A percentile compares a stretch with the other conserved stretches of the same genome.
Conservation (phyloP, 345 rosid species). For the Physaria fendleri region DNA sequence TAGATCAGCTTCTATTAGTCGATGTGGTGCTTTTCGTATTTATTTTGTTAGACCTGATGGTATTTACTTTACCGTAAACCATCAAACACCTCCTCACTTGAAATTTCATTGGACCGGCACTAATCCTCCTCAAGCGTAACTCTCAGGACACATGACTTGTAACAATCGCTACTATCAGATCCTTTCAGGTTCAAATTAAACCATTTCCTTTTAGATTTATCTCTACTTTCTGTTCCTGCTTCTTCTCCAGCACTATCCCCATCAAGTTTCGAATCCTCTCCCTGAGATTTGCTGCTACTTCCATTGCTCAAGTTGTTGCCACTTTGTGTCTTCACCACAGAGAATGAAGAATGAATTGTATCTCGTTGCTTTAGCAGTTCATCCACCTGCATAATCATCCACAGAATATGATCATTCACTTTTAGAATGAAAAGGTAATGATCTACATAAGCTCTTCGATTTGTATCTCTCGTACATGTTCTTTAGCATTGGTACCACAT, state of each 20-base stretch:
- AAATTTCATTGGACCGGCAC: too few relatives aligned
- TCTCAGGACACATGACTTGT: too few relatives aligned
- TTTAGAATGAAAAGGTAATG: background rate
- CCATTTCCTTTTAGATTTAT: slow-evolving; percentile 91
- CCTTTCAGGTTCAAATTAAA: slow-evolving; percentile 83
- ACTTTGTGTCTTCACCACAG: slow-evolving; percentile 37
- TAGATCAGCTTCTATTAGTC: too few relatives aligned
- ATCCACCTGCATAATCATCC: slow-evolving; percentile 53
- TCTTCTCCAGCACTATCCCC: slow-evolving; percentile 61
- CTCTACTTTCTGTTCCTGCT: slow-evolving; percentile 65
- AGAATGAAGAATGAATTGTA: slow-evolving; percentile 60
- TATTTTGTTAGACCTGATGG: too few relatives aligned
- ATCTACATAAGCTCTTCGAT: background rate
- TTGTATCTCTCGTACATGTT: background rate
- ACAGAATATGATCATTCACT: background rate
- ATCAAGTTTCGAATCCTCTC: slow-evolving; percentile 50
- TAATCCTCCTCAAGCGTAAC: too few relatives aligned
- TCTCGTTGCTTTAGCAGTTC: slow-evolving; percentile 85
- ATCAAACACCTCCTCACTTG: too few relatives aligned
- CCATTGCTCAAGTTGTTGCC: slow-evolving; percentile 45
- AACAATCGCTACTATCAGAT: slow-evolving; percentile 63
- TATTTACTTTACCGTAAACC: too few relatives aligned
- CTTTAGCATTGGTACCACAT: background rate
- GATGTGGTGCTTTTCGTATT: too few relatives aligned
- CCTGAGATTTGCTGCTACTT: slow-evolving; percentile 54